Evolutionary conservation across 1,139 yeast genomes (phyloP).

Genomic region (Saccharomycopsis crataegensis): DNA sequence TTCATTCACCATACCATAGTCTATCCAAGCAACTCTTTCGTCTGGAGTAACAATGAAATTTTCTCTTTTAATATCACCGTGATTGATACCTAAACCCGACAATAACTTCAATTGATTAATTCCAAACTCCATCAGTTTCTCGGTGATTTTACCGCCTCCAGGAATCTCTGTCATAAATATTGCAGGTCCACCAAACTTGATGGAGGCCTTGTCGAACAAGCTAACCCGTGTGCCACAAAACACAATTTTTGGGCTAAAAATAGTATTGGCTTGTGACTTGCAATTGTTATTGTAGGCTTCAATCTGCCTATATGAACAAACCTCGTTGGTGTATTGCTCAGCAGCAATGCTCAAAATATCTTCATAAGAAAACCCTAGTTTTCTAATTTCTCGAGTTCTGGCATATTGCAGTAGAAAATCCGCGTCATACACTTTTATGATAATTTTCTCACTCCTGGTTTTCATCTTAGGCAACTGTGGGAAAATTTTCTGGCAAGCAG

Average conservation of each 20-base stretch:
- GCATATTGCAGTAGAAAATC: too few relatives aligned
- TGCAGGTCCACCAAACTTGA: not conserved
- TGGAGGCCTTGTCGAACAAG: not conserved
- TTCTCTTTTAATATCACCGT: not conserved
- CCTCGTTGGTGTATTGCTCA: not conserved
- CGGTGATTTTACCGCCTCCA: not conserved
- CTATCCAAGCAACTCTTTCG: not conserved
- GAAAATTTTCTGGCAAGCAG: not conserved
- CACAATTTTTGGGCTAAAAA: not conserved
- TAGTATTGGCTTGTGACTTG: not conserved
- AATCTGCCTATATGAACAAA: not conserved
- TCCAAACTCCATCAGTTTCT: not conserved
- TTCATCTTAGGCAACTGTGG: not conserved
- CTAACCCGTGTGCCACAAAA: not conserved
- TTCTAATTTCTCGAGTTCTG: not conserved
- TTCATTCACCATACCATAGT: not conserved
- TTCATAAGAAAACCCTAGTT: not conserved
- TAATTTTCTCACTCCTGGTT: too few relatives aligned
- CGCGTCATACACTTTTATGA: not conserved
- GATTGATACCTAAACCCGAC: not conserved
- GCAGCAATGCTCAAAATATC: too few relatives aligned
- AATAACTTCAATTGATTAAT: not conserved
- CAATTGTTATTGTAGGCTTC: not conserved
- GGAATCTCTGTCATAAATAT: not conserved
- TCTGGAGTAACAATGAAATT: not conserved